phyloP scores from a whole-genome alignment of 2,329 filamentous ascomycete species.

The Decorospora gaudefroyi region DNA sequence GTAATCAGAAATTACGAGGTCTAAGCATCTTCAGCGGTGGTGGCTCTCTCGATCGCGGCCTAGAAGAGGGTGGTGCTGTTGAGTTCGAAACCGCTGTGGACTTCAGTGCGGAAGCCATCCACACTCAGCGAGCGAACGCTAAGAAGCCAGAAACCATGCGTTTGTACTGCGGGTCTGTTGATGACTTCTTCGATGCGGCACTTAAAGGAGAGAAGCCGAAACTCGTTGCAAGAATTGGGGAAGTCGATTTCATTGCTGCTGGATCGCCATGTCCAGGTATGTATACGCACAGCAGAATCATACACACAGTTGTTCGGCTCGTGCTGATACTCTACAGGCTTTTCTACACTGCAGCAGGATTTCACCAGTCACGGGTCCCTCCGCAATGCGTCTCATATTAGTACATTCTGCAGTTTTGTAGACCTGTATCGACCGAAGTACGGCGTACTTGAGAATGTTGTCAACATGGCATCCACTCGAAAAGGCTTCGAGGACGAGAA shows the following conservation, averaged over 20 bases:
- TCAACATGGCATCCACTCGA: constrained; percentile 62
- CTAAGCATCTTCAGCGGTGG: constrained; percentile 78
- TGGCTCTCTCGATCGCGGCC: constrained; percentile 74
- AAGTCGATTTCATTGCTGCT: constrained; percentile 70
- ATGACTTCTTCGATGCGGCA: constrained; percentile 65
- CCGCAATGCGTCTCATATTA: constrained; percentile 76
- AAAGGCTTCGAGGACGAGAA: constrained; percentile 59
- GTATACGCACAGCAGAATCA: not conserved
- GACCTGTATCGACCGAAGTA: constrained; percentile 78
- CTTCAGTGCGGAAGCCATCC: constrained; percentile 64
- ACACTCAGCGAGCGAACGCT: constrained; percentile 73
- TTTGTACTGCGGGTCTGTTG: constrained; percentile 72
- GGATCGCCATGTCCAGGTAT: constrained; percentile 71
- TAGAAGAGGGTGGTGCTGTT: constrained; percentile 72
- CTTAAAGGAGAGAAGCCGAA: constrained; percentile 53
- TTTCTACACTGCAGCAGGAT: constrained; percentile 66
- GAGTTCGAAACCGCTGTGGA: constrained; percentile 72
- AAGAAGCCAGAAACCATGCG: constrained; percentile 49
- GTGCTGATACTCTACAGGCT: constrained; percentile 63
- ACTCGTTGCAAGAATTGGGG: constrained; percentile 62
- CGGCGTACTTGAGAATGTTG: constrained; percentile 77
- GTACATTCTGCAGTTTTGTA: constrained; percentile 73
- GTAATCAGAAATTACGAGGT: constrained; percentile 45
- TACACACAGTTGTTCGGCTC: not conserved
- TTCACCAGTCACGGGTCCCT: constrained; percentile 61